phyloP scores from a whole-genome alignment of 2,329 filamentous ascomycete genomes.

The Nigrospora osmanthi region DNA sequence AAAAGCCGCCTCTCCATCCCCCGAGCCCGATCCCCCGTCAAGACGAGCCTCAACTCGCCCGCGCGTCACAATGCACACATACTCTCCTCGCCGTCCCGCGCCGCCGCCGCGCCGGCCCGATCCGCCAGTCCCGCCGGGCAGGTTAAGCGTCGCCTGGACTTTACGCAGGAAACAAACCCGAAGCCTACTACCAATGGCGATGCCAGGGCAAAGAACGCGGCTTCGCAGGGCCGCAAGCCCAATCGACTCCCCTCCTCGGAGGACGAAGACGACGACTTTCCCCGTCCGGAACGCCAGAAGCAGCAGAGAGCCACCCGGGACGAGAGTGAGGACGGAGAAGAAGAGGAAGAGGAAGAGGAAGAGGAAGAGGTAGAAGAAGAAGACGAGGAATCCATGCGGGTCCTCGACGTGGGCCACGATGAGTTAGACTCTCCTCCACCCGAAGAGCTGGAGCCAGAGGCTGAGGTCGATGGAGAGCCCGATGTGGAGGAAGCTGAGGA shows the following conservation, averaged over 20 bases:
- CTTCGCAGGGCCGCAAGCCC: slow-evolving; percentile 11
- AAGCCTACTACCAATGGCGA: slow-evolving; percentile 11
- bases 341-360: slow-evolving; percentile 6
- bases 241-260: slow-evolving; percentile 14
- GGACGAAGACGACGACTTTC: slow-evolving; percentile 19
- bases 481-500: slow-evolving; percentile 7
- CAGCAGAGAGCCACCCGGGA: slow-evolving; percentile 2
- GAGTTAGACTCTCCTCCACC: slow-evolving; percentile 7
- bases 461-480: slow-evolving; percentile 9
- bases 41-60: slow-evolving; percentile 53
- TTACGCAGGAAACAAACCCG: slow-evolving; percentile 21
- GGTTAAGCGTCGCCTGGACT: slow-evolving; percentile 49
- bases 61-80: slow-evolving; percentile 54
- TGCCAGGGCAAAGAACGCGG: slow-evolving; percentile 16
- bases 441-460: slow-evolving; percentile 8
- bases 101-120: slow-evolving; percentile 10
- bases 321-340: slow-evolving; percentile 11
- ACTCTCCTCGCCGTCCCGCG: slow-evolving; percentile 34
- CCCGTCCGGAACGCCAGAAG: slow-evolving; percentile 13
- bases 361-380: slow-evolving; percentile 15
- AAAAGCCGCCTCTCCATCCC: slow-evolving; percentile 37
- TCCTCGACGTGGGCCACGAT: slow-evolving; percentile 7
- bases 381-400: slow-evolving; percentile 4
- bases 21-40: slow-evolving; percentile 51
- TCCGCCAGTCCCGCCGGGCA: slow-evolving; percentile 16